Conservation (phyloP, 257 asterid species). For the Solanum pimpinellifolium region DNA sequence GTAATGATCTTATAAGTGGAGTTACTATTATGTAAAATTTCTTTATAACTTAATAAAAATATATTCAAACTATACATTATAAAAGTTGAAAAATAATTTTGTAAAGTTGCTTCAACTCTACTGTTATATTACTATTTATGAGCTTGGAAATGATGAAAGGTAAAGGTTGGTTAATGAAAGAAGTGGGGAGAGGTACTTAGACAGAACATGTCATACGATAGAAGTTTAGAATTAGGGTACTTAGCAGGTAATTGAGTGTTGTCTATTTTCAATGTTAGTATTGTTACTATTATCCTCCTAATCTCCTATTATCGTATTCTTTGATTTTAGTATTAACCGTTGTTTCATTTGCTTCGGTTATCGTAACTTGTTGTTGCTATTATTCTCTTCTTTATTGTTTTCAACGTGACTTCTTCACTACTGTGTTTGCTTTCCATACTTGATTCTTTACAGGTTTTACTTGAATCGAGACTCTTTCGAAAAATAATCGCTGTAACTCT, state of each 20-base stretch:
- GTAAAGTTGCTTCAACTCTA: neutral
- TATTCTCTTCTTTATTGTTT: neutral
- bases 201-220: neutral
- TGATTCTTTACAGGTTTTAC: neutral
- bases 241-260: neutral
- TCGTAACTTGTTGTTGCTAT: neutral
- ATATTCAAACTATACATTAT: neutral
- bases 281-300: neutral
- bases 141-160: neutral
- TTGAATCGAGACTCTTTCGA: fast-evolving
- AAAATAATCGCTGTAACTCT: neutral
- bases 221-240: neutral
- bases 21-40: neutral
- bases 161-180: neutral
- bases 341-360: neutral
- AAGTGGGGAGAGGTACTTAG: neutral
- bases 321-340: neutral
- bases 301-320: neutral
- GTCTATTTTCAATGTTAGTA: neutral
- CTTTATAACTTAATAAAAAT: neutral
- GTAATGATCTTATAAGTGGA: neutral
- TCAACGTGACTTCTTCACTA: neutral
- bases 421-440: neutral
- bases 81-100: neutral
- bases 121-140: neutral